Evolutionary conservation across 352 stramenopile species (phyloP), one percentile per base, ranked within the genome.

Genomic region (Phytophthora sansomeana): DNA sequence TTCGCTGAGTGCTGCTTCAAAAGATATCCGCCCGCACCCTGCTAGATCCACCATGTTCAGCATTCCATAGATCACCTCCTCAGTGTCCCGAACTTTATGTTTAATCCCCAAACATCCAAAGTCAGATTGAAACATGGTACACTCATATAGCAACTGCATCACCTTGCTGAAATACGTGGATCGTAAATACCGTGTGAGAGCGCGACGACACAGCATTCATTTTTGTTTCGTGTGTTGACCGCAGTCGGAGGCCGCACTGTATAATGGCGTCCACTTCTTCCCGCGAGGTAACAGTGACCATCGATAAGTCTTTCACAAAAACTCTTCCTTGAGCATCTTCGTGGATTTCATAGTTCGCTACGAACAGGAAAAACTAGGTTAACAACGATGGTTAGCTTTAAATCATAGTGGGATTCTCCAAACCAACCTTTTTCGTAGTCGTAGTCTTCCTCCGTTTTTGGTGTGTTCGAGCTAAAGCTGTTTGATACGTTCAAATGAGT

Each of bases 241-340:
- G 82, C 30, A 98, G 66, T 44, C 86, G 89, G 2, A 98, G 73
- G 1, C 94, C 94, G 3, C 82, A 87, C 36, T 92, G 82, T 11
- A 98, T 86, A 19, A 98, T 83, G 10, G 81, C 80, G 44, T 93
- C 85, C 0, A 89, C 92, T 54, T 98, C 90, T 63, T 96, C 81
- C 0, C 89, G 80, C 2, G 80, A 91, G 0, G 80, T 89, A n/a
- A 98, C 93, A 0, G 91, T 94, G 10, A 98, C 91, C 77, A 97
- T 90, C 2, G 91, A 85, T 14, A 98, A 64, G 35, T 97, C 92
- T 67, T 97, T 97, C n/a, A 98, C 91, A 43, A 97, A 98, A 21
- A 98, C 93, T 21, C 93, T 86, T 2, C 93, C 93, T 59, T 97
- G 85, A 6, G 87, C 83, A 57, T 98, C 94, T 63, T 98, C 94